Evolutionary conservation across 2,329 filamentous ascomycete genomes (phyloP), one percentile per base, ranked within the genome.

Genomic region (Neonectria ditissima): DNA sequence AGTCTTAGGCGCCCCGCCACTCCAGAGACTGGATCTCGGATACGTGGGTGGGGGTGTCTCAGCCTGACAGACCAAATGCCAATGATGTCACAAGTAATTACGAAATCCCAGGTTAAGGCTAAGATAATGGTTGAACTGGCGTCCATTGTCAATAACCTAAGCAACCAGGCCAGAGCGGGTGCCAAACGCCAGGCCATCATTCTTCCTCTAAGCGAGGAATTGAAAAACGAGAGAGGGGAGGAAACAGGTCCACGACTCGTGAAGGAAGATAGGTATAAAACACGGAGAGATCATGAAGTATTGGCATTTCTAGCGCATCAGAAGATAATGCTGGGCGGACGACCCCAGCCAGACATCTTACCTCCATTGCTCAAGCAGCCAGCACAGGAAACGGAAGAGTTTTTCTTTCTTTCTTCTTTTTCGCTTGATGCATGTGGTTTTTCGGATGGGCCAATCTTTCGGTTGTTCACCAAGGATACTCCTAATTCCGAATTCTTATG

Each of bases 1-100:
- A 43, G 41, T 30, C 41, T 18, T 57, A 14, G 48, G 28, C 30
- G 45, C 48, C 13, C 30, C 48, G n/a, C 54, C 18, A 13, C 48
- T 16, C 13, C 37, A n/a, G 14, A 62, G 45, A 20, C n/a, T 37
- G 16, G 9, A 51, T 51, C 37, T 45, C 10, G 11, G 16, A 37
- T 22, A 30, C 20, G 16, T 7, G 6, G 11, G n/a, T 5, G 9
- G 18, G n/a, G 41, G 18, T 56, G 53, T 52, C 59, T 62, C 53
- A 56, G 32, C 43, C 18, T 47, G 28, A 18, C 44, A 58, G 13
- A 16, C 28, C 11, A 32, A 20, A 48, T 53, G 20, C 24, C 48
- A 48, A 24, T 48, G 37, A 34, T 30, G 6, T 53, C 22, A 16
- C 28, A 43, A 24, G 16, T 16, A 22, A 37, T 43, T 26, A 45